A percentile compares a stretch with the other conserved stretches of the same genome.
These are phyloP conservation scores for Colletotrichum eleusines DNA, from an alignment of 2,329 filamentous ascomycete species.

Conservation along the genomic window DNA sequence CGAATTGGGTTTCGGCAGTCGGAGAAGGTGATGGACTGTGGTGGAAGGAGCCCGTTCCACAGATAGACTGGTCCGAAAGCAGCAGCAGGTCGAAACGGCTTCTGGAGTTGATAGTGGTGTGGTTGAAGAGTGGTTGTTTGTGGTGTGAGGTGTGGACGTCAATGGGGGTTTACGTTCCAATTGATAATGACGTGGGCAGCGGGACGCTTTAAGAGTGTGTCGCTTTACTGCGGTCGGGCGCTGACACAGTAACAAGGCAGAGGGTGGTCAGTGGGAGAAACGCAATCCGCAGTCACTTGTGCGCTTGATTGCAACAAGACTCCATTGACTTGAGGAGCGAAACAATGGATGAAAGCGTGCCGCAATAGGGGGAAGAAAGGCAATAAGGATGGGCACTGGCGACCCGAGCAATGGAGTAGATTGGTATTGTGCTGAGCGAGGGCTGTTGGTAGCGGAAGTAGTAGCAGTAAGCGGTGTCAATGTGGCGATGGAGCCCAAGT, in stretches of 20 bases:
- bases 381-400: constrained; percentile 3
- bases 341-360: constrained; percentile 12
- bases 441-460: constrained; percentile 14
- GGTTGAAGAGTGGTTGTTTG: constrained; percentile 20
- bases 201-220: constrained; percentile 17
- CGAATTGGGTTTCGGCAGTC: constrained; percentile 26
- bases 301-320: constrained; percentile 1
- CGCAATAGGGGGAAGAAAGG: constrained; percentile 14
- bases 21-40: constrained; percentile 29
- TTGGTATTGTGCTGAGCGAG: constrained; percentile 4
- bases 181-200: constrained; percentile 34
- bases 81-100: constrained; percentile 1
- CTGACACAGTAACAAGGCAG: constrained; percentile 16
- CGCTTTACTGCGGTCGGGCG: constrained; percentile 28
- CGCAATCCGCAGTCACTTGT: constrained; percentile 18
- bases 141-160: constrained; percentile 20
- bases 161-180: constrained; percentile 32
- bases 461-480: constrained; percentile 7
- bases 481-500: constrained; percentile 23
- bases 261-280: constrained; percentile 24
- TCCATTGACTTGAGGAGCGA: constrained; percentile 28
- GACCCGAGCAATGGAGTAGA: neutral
- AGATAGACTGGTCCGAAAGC: neutral
- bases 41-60: neutral
- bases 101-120: constrained; percentile 10